Evolutionary conservation across 371 early-diverging fungal species (phyloP).

Genomic region (Syncephalastrum racemosum): DNA sequence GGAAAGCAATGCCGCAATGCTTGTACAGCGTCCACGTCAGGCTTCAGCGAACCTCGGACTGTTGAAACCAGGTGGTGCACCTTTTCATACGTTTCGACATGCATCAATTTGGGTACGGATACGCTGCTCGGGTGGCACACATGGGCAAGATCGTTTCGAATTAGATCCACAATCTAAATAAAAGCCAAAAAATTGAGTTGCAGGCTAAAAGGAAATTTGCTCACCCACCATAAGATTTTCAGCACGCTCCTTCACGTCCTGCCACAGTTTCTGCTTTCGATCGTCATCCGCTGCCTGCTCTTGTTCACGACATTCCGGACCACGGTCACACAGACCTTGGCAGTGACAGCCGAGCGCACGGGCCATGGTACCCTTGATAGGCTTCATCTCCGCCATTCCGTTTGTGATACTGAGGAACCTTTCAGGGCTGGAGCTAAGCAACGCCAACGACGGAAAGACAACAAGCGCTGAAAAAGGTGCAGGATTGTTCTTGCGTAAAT

Average conservation of each 20-base stretch:
- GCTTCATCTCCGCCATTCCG: constrained; percentile 85
- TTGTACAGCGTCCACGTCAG: constrained; percentile 65
- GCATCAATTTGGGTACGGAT: constrained; percentile 83
- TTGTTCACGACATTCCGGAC: constrained; percentile 27
- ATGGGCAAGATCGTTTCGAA: constrained; percentile 89
- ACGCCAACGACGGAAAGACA: constrained; percentile 36
- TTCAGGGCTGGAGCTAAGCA: constrained; percentile 83
- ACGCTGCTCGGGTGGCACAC: constrained; percentile 70
- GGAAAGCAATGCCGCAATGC: constrained; percentile 85
- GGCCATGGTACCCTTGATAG: constrained; percentile 91
- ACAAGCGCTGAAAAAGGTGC: constrained; percentile 88
- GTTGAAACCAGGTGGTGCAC: constrained; percentile 95
- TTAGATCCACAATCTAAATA: constrained; percentile 90
- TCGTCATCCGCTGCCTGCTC: constrained; percentile 44
- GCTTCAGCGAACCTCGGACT: constrained; percentile 65
- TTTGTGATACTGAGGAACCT: constrained; percentile 70
- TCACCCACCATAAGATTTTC: constrained; percentile 93
- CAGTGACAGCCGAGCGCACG: constrained; percentile 50
- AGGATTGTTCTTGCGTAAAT: constrained; percentile 77
- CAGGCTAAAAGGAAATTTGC: neutral
- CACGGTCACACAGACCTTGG: constrained; percentile 34
- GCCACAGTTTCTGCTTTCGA: constrained; percentile 54
- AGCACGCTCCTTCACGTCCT: constrained; percentile 87
- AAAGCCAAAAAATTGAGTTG: neutral
- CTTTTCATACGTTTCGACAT: constrained; percentile 86